These are phyloP conservation scores for Arthrobotrys pseudoclavata DNA, from an alignment of 2,329 filamentous ascomycete genomes.

Conservation along the genomic window DNA sequence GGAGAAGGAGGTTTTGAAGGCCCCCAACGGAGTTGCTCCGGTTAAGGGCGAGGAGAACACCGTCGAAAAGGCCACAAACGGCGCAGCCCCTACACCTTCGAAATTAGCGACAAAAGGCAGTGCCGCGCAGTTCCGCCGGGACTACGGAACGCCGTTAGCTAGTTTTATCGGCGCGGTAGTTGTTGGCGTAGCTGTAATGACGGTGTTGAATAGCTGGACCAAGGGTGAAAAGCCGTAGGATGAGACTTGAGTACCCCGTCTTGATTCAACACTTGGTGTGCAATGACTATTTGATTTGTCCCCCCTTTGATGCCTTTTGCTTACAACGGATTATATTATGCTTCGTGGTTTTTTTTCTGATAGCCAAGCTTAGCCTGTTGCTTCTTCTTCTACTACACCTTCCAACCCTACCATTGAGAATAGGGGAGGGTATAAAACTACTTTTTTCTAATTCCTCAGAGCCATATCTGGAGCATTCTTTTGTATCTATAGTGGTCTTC, in stretches of 20 bases:
- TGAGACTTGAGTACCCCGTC: slow-evolving; percentile 19
- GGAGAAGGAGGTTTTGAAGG: slow-evolving; percentile 66
- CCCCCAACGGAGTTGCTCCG: slow-evolving; percentile 69
- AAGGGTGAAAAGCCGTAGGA: slow-evolving; percentile 67
- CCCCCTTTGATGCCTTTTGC: slow-evolving; percentile 17
- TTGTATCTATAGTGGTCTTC: slow-evolving; percentile 59
- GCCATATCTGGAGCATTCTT: slow-evolving; percentile 59
- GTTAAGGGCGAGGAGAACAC: slow-evolving; percentile 68
- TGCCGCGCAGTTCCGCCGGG: slow-evolving; percentile 63
- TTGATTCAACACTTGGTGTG: slow-evolving; percentile 7
- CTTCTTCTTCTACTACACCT: background rate
- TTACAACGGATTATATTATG: slow-evolving; percentile 27
- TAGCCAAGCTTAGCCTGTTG: slow-evolving; percentile 19
- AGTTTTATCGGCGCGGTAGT: slow-evolving; percentile 86
- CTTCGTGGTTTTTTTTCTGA: slow-evolving; percentile 8
- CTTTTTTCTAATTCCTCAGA: slow-evolving; percentile 58
- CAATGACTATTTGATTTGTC: slow-evolving; percentile 13
- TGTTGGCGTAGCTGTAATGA: slow-evolving; percentile 86
- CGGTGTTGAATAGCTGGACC: slow-evolving; percentile 87
- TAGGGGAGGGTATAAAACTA: slow-evolving; percentile 11
- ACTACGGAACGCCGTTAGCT: slow-evolving; percentile 78
- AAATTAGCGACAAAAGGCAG: slow-evolving; percentile 64
- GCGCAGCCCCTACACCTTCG: slow-evolving; percentile 67
- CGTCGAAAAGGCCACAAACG: slow-evolving; percentile 65
- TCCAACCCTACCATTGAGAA: slow-evolving; percentile 2